phyloP scores from a whole-genome alignment of 2,329 filamentous ascomycete species.

The Alternaria gansuensis region DNA sequence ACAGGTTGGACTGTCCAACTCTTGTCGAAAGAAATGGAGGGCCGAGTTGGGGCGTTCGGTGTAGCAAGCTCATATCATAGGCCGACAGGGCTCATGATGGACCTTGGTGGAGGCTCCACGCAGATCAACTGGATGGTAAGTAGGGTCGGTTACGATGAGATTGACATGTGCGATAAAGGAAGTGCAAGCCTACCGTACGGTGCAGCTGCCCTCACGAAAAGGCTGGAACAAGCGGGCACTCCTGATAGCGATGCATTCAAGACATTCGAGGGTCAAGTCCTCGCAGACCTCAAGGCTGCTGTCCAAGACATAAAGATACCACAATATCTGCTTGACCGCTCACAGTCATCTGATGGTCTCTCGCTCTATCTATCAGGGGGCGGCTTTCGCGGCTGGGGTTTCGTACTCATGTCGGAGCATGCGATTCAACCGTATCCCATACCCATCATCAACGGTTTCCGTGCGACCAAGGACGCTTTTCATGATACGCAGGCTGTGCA shows the following conservation, averaged over 20 bases:
- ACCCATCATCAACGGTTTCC: constrained; percentile 81
- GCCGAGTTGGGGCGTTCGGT: constrained; percentile 81
- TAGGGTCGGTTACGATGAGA: constrained; percentile 57
- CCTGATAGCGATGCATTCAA: constrained; percentile 55
- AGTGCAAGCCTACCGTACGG: constrained; percentile 75
- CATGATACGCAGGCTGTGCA: constrained; percentile 60
- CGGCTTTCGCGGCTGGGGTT: constrained; percentile 90
- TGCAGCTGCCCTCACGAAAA: constrained; percentile 70
- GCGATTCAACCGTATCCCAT: constrained; percentile 81
- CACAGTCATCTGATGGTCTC: constrained; percentile 34
- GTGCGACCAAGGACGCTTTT: constrained; percentile 69
- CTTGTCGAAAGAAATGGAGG: constrained; percentile 81
- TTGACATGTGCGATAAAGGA: constrained; percentile 53
- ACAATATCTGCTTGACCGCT: constrained; percentile 55
- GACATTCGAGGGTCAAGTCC: constrained; percentile 64
- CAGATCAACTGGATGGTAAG: constrained; percentile 72
- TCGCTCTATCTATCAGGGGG: constrained; percentile 88
- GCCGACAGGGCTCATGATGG: constrained; percentile 83
- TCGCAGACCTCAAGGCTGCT: constrained; percentile 66
- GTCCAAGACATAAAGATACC: constrained; percentile 68
- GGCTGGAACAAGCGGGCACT: constrained; percentile 55
- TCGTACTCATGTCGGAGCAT: constrained; percentile 83
- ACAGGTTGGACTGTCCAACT: constrained; percentile 76
- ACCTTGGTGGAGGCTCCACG: constrained; percentile 80
- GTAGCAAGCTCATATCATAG: constrained; percentile 76